Conservation (phyloP, 257 asterid genomes). For the Solanum rostratum region DNA sequence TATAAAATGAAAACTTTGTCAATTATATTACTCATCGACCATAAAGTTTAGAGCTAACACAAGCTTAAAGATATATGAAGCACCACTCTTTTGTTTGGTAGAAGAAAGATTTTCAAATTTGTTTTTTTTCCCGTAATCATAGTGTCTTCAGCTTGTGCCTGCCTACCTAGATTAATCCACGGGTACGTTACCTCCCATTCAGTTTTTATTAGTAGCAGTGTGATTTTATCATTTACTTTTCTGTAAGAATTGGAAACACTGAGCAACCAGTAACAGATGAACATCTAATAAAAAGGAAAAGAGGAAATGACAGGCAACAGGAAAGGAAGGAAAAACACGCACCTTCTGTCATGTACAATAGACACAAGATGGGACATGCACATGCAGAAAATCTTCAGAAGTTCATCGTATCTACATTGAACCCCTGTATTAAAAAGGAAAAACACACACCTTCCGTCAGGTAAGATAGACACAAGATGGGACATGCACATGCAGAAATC, state of each 20-base stretch:
- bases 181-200: not conserved
- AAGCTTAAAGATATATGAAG: not conserved
- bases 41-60: not conserved
- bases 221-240: not conserved
- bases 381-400: conserved; percentile 48
- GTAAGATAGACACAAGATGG: conserved; percentile 39
- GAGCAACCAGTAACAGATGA: not conserved
- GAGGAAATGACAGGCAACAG: not conserved
- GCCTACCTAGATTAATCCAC: not conserved
- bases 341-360: conserved; percentile 60
- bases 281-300: not conserved
- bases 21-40: not conserved
- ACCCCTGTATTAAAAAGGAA: conserved; percentile 42
- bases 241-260: not conserved
- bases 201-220: not conserved
- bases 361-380: conserved; percentile 40
- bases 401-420: conserved; percentile 30
- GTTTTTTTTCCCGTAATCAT: not conserved
- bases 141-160: not conserved
- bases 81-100: not conserved
- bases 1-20: not conserved
- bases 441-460: conserved; percentile 49
- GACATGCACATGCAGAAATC: conserved; percentile 39
- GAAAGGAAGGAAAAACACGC: conserved; percentile 1
- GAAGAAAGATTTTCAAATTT: not conserved